A percentile compares a stretch with the other conserved stretches of the same genome.
Conservation (phyloP, 139 green algal species). For the Micractinium sp. region DNA sequence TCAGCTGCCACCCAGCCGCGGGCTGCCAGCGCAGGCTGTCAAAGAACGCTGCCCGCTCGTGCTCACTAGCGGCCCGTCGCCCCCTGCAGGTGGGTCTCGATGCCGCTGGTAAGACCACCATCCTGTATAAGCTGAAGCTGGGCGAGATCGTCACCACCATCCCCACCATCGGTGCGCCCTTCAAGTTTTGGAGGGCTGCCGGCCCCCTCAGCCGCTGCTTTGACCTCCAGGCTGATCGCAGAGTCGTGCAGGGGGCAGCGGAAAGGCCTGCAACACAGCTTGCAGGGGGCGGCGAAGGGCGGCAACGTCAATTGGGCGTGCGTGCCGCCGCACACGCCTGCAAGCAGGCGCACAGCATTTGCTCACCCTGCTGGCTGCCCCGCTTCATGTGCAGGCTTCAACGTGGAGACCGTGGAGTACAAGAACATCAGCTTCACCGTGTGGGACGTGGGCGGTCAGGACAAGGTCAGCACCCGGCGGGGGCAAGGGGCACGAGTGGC, state of each 20-base stretch:
- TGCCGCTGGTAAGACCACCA: constrained; percentile 99
- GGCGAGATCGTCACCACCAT: constrained; percentile 99
- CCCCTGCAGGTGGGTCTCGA: constrained; percentile 91
- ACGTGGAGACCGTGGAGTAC: constrained; percentile 97
- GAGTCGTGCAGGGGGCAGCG: neutral
- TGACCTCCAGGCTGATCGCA: no score
- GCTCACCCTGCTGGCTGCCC: neutral
- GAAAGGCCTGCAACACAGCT: neutral
- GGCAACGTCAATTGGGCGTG: neutral
- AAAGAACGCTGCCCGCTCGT: neutral
- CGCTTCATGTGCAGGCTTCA: constrained; percentile 85
- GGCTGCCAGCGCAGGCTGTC: neutral
- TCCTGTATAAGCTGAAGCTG: constrained; percentile 99
- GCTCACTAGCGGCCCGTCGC: neutral
- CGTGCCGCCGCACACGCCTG: neutral
- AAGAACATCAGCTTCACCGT: constrained; percentile 96
- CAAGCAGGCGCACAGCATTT: neutral
- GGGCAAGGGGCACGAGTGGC: no score
- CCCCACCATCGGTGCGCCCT: constrained; percentile 92
- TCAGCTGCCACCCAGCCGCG: neutral
- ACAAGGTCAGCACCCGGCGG: constrained; percentile 70
- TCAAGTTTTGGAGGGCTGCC: neutral
- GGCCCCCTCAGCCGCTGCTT: neutral
- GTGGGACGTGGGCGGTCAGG: constrained; percentile 97
- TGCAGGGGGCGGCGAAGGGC: neutral